Conservation (phyloP, 257 asterid species). For the Solanum pinnatisectum region DNA sequence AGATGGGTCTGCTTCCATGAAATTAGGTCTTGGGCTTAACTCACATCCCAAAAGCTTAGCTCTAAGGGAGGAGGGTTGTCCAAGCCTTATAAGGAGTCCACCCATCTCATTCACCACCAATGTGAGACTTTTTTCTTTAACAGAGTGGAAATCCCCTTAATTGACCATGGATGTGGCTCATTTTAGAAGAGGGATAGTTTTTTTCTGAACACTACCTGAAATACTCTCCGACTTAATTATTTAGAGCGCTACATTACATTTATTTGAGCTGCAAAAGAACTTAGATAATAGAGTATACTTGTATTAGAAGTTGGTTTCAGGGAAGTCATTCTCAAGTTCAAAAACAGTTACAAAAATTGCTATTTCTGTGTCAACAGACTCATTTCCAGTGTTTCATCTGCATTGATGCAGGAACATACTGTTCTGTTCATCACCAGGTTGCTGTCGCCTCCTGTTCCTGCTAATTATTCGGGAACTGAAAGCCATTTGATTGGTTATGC, state of each 20-base stretch:
- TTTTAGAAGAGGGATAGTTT: neutral
- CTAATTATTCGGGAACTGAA: slow-evolving; percentile 63
- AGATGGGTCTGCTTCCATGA: neutral
- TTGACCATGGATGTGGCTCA: neutral
- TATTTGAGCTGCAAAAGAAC: neutral
- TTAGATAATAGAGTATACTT: neutral
- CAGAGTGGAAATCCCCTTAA: neutral
- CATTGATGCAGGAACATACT: slow-evolving; percentile 70
- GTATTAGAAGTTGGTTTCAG: neutral
- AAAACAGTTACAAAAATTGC: neutral
- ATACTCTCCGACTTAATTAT: neutral
- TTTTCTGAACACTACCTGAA: neutral
- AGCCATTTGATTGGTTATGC: slow-evolving; percentile 79
- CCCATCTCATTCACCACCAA: neutral
- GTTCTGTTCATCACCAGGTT: slow-evolving; percentile 62
- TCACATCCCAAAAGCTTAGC: neutral
- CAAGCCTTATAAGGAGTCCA: neutral
- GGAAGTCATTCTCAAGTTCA: neutral
- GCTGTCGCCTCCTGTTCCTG: slow-evolving; percentile 77
- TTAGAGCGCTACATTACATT: neutral
- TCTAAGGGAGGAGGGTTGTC: neutral
- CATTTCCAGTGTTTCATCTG: slow-evolving; percentile 4
- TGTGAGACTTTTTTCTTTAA: neutral
- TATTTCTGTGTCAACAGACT: neutral
- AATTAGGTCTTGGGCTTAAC: neutral